phyloP scores from a whole-genome alignment of 148 eudicot genomes.

The Bassia scoparia region DNA sequence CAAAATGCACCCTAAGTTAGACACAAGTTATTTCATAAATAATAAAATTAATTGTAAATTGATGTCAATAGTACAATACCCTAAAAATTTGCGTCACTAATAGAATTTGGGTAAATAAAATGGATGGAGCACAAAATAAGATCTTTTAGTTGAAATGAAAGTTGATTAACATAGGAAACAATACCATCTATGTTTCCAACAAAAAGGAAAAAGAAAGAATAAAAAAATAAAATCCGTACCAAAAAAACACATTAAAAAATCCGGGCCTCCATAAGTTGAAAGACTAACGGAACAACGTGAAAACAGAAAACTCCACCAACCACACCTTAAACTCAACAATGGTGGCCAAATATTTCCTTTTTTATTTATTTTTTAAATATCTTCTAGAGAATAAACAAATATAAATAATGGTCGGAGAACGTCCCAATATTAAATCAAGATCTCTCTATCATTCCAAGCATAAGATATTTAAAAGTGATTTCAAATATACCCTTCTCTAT shows the following conservation, averaged over 20 bases:
- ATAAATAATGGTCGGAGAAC: conserved; percentile 1
- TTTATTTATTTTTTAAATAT: not conserved
- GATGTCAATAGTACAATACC: no score
- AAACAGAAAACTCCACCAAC: conserved; percentile 10
- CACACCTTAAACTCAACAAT: not conserved
- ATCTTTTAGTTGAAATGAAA: no score
- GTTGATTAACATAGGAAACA: no score
- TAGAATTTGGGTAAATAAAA: no score
- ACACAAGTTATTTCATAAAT: no score
- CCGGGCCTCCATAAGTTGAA: conserved; percentile 8
- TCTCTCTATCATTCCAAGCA: conserved; percentile 5
- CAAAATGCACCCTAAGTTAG: no score
- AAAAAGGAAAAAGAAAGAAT: no score
- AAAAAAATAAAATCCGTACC: not conserved
- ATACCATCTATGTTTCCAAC: no score
- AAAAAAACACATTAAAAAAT: not conserved
- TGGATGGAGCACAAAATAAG: no score
- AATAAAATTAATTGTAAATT: no score
- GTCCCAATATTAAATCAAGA: not conserved
- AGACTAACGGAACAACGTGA: conserved; percentile 11
- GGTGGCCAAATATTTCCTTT: conserved; percentile 6
- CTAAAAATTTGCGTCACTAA: no score
- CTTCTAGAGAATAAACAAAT: not conserved
- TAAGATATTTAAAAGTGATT: not conserved
- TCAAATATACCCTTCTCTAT: not conserved